Conservation (phyloP, 1,139 yeast species). For the Debaryomyces singareniensis region DNA sequence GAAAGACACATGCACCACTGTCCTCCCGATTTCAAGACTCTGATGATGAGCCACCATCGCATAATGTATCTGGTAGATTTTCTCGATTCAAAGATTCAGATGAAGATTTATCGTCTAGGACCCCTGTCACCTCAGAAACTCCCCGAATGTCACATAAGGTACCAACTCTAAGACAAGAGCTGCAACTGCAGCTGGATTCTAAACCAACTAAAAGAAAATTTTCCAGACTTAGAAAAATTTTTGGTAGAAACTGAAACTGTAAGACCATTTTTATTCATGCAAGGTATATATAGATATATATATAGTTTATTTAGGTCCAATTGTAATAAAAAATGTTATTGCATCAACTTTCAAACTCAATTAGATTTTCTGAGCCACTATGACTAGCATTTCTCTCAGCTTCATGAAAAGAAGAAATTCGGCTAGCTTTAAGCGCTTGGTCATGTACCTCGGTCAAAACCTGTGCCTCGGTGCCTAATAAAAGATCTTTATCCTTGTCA, state of each 20-base stretch:
- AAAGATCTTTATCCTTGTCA: slow-evolving; percentile 40
- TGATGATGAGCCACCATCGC: slow-evolving; percentile 1
- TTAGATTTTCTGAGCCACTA: slow-evolving; percentile 14
- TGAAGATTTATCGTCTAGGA: slow-evolving; percentile 24
- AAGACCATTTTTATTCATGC: background rate
- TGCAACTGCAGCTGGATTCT: too few relatives aligned
- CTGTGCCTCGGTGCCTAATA: slow-evolving; percentile 43
- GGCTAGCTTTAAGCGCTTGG: slow-evolving; percentile 5
- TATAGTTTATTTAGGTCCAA: slow-evolving; percentile 2
- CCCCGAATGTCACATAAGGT: too few relatives aligned
- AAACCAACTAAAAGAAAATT: slow-evolving; percentile 39
- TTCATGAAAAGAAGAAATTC: slow-evolving; percentile 9
- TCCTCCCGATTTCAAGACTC: background rate
- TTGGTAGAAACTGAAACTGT: slow-evolving; percentile 35
- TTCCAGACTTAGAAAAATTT: slow-evolving; percentile 54
- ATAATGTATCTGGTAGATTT: slow-evolving; percentile 5
- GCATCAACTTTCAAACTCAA: slow-evolving; percentile 21
- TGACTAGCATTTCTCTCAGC: slow-evolving; percentile 7
- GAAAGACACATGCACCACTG: too few relatives aligned
- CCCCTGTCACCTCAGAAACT: too few relatives aligned
- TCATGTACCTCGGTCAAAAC: slow-evolving; percentile 18
- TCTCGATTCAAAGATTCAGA: slow-evolving; percentile 59
- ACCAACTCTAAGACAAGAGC: too few relatives aligned
- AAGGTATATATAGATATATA: background rate
- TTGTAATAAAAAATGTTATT: slow-evolving; percentile 1